These are phyloP conservation scores for Yamadazyma kanchanaburiensis DNA, from an alignment of 1,139 yeast species.

Conservation along the genomic window DNA sequence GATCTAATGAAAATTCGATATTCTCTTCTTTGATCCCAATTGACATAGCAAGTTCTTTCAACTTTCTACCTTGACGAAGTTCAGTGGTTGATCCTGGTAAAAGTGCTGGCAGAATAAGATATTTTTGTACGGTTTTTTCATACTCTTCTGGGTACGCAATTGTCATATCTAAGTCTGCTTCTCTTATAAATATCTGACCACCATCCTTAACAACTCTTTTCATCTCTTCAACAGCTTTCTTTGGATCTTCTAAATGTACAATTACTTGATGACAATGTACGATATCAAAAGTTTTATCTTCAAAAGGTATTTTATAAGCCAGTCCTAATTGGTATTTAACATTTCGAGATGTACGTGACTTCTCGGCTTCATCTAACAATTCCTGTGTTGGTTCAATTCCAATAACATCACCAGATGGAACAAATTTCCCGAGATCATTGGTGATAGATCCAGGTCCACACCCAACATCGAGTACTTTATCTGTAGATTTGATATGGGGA, in stretches of 20 bases:
- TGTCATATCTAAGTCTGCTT: conserved; percentile 3
- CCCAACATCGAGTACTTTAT: conserved; percentile 4
- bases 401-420: conserved; percentile 1
- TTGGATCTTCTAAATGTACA: conserved; percentile 3
- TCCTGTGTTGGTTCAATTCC: conserved; percentile 5
- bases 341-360: not conserved
- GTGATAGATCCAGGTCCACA: conserved; percentile 5
- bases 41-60: conserved; percentile 2
- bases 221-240: conserved; percentile 5
- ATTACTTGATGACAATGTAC: conserved; percentile 5
- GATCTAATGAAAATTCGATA: not conserved
- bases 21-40: conserved; percentile 2
- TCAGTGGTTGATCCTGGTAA: not conserved
- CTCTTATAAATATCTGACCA: conserved; percentile 2
- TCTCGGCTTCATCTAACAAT: conserved; percentile 1
- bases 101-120: not conserved
- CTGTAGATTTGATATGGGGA: conserved; percentile 1
- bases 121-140: not conserved
- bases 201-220: conserved; percentile 3
- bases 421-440: conserved; percentile 3
- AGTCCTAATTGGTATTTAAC: conserved; percentile 2
- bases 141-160: conserved; percentile 2
- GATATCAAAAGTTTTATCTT: conserved; percentile 3
- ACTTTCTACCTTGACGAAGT: conserved; percentile 2
- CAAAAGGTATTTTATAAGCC: conserved; percentile 4